Evolutionary conservation across 306 rosid species (phyloP), one percentile per base, ranked within the genome.

Genomic region (Lathyrus sativus): DNA sequence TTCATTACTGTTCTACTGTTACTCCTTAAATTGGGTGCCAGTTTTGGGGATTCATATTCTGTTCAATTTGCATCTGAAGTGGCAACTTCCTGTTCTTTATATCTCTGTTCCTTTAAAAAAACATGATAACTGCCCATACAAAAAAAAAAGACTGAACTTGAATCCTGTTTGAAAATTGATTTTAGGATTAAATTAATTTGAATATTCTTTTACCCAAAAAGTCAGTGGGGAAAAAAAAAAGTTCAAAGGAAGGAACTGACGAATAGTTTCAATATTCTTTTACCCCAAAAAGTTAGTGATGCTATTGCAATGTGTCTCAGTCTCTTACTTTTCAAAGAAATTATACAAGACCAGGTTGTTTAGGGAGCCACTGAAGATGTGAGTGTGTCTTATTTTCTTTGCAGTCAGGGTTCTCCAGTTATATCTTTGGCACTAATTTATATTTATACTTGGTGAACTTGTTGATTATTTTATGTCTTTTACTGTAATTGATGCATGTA

Each of bases 251-350:
- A 31, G 65, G 62, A 18, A n/a, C 29, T 35, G 39, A 7, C 9
- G 2, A 35, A 35, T 7, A 35, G 39, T 35, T 35, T 35, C 7
- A 6, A 35, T 35, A 35, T 35, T 7, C 39, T 35, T 35, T 35
- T 7, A 35, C 39, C 39, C 39, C 39, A 35, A 35, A 35, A 35
- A 7, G 39, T 35, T 35, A 35, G 9, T 35, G 39, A 35, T 35
- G 39, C 39, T 35, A 35, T 35, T 35, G 39, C 39, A 35, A 35
- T 35, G 39, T 7, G 9, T 35, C 9, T 57, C 13, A 19, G 5
- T 66, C 26, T 56, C 46, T 70, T 10, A 53, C 31, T 67, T 75
- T 31, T 43, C n/a, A n/a, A 53, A 55, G 46, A 55, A 67, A 71
- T 51, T 19, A 51, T 35, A n/a, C 12, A 14, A 19, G 44, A 45